phyloP scores from a whole-genome alignment of 2,329 filamentous ascomycete genomes.

The Aspergillus sojae region DNA sequence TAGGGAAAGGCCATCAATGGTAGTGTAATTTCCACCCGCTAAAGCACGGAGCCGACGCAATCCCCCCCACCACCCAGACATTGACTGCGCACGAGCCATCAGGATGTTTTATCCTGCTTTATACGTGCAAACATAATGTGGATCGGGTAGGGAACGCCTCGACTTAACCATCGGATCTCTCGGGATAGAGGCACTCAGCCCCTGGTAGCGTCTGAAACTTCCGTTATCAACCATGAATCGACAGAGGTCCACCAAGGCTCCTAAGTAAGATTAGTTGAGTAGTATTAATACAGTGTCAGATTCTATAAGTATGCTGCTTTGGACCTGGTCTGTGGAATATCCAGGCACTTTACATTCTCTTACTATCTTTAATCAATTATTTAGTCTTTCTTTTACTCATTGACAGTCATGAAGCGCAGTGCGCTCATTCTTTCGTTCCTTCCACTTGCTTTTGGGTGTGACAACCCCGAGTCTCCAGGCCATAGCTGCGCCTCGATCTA shows the following conservation, averaged over 20 bases:
- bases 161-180: not conserved
- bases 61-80: not conserved
- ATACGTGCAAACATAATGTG: not conserved
- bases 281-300: not conserved
- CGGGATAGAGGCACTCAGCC: not conserved
- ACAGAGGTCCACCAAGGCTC: not conserved
- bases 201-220: not conserved
- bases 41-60: not conserved
- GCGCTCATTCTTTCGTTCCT: constrained; percentile 27
- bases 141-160: not conserved
- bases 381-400: constrained; percentile 13
- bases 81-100: not conserved
- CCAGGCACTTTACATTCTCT: not conserved
- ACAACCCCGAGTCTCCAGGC: constrained; percentile 13
- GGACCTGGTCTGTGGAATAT: not conserved
- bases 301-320: not conserved
- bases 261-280: not conserved
- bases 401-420: constrained; percentile 27
- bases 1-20: not conserved
- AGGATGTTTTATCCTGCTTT: not conserved
- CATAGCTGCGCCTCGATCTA: constrained; percentile 25
- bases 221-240: not conserved
- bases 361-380: not conserved
- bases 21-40: not conserved
- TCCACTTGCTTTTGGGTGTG: constrained; percentile 26